Evolutionary conservation across 805 yeast species (phyloP), one percentile per base, ranked within the genome.

Genomic region (Myxozyma lipomycoides): DNA sequence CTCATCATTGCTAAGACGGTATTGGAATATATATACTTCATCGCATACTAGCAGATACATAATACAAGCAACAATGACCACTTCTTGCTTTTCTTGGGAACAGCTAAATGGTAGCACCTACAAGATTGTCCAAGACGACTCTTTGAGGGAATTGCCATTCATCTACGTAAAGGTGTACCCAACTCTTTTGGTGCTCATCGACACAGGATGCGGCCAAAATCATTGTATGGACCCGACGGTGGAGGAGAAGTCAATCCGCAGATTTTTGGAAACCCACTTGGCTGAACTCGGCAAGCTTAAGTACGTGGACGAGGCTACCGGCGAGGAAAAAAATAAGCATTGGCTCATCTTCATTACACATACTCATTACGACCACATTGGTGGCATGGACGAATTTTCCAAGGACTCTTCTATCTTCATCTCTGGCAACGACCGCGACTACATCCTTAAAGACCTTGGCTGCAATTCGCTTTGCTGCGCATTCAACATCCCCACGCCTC

Each of bases 381-480:
- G 59, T 24, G 59, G 59, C 38, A 30, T 55, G 37, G 41, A 38
- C 34, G 59, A 55, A 48, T 55, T 55, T 39, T 45, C 59, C 17
- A 46, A 51, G 15, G 53, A 51, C 48, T 53, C 59, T 4, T 26
- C 58, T 18, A 42, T 55, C 34, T 55, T 48, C 39, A 55, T 51
- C 42, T 55, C 59, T 4, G 59, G 59, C 6, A 23, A 55, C 51
- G 34, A 40, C 25, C 34, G 46, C 40, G 53, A 55, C 7, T 55
- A 55, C 51, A 45, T 55, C 19, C 57, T 55, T 21, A 47, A 55
- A 1, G 59, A 55, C 23, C 53, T 55, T 12, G 59, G 59, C 28
- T 55, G 59, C 48, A 51, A 55, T 41, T 55, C 59, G 5, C 56
- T 55, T 32, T 55, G 59, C 46, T 55, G 59, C 48, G 53, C 43